Conservation (phyloP, 345 rosid genomes). For the Crucihimalaya himalaica region DNA sequence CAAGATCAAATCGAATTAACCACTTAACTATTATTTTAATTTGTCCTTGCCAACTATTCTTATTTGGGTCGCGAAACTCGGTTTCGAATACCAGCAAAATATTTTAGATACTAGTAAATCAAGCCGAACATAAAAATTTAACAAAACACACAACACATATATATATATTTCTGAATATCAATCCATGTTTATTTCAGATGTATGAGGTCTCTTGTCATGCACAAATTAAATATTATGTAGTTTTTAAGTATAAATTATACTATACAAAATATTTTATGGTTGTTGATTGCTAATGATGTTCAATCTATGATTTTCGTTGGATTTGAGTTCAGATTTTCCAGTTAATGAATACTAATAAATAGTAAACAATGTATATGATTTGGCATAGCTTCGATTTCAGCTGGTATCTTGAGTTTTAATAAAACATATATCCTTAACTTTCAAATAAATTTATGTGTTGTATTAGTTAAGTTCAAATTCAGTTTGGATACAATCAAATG, state of each 20-base stretch:
- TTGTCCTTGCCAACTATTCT: neutral
- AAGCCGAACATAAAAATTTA: neutral
- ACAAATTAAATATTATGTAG: too few species aligned
- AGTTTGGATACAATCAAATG: neutral
- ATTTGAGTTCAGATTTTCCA: neutral
- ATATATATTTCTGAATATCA: neutral
- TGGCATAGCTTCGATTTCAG: too few species aligned
- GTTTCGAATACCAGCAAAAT: neutral
- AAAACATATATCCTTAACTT: too few species aligned
- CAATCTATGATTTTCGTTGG: neutral
- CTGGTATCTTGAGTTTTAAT: too few species aligned
- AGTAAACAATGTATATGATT: too few species aligned
- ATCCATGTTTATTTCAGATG: neutral
- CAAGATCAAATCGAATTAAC: neutral
- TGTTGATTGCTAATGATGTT: neutral
- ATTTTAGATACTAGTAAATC: neutral
- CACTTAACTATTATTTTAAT: neutral
- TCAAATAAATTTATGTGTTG: neutral
- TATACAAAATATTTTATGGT: too few species aligned
- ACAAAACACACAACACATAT: neutral
- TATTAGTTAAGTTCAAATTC: neutral
- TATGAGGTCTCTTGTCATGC: neutral
- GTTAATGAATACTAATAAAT: too few species aligned
- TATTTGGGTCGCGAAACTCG: neutral
- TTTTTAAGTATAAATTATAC: too few species aligned